Percentiles rank a stretch among this genome's conserved stretches.
Evolutionary conservation across 495 filamentous ascomycete species (phyloP).

Genomic region (Tricharina praecox): DNA sequence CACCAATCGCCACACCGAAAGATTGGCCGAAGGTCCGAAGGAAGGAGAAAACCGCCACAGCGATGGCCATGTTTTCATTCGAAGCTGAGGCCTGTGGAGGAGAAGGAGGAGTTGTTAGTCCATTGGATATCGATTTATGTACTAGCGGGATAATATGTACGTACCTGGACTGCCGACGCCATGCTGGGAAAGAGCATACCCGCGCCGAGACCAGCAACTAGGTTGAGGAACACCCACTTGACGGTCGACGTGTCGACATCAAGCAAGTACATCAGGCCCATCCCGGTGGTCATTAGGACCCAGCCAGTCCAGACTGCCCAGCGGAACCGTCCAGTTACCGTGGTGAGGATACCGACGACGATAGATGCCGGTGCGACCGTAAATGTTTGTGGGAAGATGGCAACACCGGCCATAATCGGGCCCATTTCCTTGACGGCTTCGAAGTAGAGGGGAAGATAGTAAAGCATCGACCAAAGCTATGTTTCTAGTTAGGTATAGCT

Average conservation of each 20-base stretch:
- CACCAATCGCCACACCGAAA: conserved; percentile 36
- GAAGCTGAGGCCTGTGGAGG: conserved; percentile 25
- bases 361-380: conserved; percentile 34
- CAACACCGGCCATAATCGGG: conserved; percentile 42
- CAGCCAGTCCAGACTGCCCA: conserved; percentile 42
- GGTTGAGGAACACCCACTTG: conserved; percentile 37
- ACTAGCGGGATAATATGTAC: too few relatives aligned
- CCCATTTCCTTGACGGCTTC: conserved; percentile 43
- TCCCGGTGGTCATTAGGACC: conserved; percentile 33
- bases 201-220: conserved; percentile 37
- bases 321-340: conserved; percentile 31
- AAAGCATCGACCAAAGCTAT: conserved; percentile 36
- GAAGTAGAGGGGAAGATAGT: conserved; percentile 54
- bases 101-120: too few relatives aligned
- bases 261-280: conserved; percentile 37
- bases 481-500: not conserved
- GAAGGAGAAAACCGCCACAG: conserved; percentile 42
- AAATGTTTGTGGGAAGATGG: conserved; percentile 42
- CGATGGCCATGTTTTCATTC: conserved; percentile 37
- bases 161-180: conserved; percentile 32
- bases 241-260: conserved; percentile 31
- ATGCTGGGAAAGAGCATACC: conserved; percentile 39
- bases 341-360: conserved; percentile 35
- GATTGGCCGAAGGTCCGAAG: conserved; percentile 40
- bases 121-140: too few relatives aligned